Base-by-base conservation (phyloP, 2,329 filamentous ascomycete species). In the Aspergillus flavus region DNA sequence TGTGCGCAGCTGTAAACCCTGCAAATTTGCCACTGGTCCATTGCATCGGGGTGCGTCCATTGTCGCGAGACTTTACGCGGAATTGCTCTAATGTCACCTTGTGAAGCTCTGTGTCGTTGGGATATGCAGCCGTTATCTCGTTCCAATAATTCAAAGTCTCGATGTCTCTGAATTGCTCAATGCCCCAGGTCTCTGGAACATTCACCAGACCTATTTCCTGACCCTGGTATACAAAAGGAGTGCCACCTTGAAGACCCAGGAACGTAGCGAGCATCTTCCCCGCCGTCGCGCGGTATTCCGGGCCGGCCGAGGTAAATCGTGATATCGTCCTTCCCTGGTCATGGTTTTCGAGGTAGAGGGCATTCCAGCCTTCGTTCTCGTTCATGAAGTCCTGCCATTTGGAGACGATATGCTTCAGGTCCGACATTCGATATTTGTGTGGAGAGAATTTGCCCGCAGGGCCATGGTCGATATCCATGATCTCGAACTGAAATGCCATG, bases 401-500 rank as follows among this genome's bases (percentile, higher is more conserved):
- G 39, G 39, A 19, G 6, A 41, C 39, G 7, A 41, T 41, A 19
- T 41, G 39, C 19, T 41, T 41, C 7, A 41, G 16, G 78, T 91
- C 73, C 54, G 90, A 84, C 1, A 78, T 76, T 86, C 88, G 89
- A 3, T 82, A 78, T 19, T 76, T 75, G 2, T 12, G 84, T 84
- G 26, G 84, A 83, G 9, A 78, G 72, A 84, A 86, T 59, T 85
- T 82, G 69, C 85, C 81, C 75, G 67, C 78, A 73, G 59, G 58
- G 7, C 73, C 84, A 48, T 84, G 79, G 3, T 85, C 88, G 19
- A 89, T 77, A 69, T 88, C 83, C 9, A 90, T 86, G 5, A 58
- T 82, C 66, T 91, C 88, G 72, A 91, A 91, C 68, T 90, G 86
- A 75, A 91, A 91, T 32, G 91, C 87, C 87, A 91, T 91, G 72